phyloP scores from a whole-genome alignment of 75 land plant species.

The Ceratopteris richardii region DNA sequence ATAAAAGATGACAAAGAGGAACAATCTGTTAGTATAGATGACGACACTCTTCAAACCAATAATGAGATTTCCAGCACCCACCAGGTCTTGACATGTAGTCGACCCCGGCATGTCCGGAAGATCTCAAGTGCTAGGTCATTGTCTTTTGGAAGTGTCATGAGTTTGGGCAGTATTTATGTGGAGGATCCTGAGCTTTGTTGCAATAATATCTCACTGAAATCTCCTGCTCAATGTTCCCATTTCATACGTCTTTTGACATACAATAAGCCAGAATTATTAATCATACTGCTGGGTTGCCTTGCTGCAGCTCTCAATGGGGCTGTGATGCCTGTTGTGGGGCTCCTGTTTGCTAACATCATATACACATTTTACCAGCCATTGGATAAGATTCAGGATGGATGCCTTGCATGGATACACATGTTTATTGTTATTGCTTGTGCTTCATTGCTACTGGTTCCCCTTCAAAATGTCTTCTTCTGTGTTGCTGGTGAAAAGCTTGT shows the following conservation, averaged over 20 bases:
- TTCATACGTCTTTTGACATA: too few relatives aligned
- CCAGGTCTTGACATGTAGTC: too few relatives aligned
- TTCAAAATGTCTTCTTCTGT: constrained; percentile 20
- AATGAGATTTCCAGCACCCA: too few relatives aligned
- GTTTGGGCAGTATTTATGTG: too few relatives aligned
- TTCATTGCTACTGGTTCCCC: constrained; percentile 10
- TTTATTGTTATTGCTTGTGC: constrained; percentile 24
- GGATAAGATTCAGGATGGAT: constrained; percentile 27
- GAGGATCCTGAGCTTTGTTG: too few relatives aligned
- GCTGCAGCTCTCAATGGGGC: constrained; percentile 38
- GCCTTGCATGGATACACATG: constrained; percentile 39
- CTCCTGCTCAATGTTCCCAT: constrained; percentile 10
- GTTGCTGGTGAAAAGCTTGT: constrained; percentile 39
- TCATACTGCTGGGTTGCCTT: constrained; percentile 31
- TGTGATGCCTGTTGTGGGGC: constrained; percentile 31
- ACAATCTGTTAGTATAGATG: too few relatives aligned
- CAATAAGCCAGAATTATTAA: constrained; percentile 38
- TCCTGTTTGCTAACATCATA: constrained; percentile 34
- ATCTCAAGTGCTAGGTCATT: too few relatives aligned
- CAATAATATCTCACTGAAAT: too few relatives aligned
- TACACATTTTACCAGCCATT: constrained; percentile 24
- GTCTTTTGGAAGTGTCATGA: too few relatives aligned
- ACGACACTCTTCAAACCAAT: too few relatives aligned
- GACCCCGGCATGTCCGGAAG: too few relatives aligned
- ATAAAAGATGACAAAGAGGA: too few relatives aligned